Conservation (phyloP, 345 rosid genomes). For the Linum tenue region DNA sequence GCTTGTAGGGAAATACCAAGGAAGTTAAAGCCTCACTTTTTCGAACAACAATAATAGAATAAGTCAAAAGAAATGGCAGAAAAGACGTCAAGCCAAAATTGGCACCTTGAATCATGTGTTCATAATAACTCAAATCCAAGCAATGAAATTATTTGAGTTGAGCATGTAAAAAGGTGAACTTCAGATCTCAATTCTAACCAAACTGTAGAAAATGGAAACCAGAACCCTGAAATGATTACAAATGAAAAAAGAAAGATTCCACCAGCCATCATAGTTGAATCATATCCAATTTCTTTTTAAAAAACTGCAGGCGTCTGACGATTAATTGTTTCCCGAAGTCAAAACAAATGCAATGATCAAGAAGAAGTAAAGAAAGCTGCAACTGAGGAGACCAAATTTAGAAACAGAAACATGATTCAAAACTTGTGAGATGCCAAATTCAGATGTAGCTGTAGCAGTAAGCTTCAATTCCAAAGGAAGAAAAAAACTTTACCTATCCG, state of each 20-base stretch:
- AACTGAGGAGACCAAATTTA: too few species aligned
- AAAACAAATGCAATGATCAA: neutral
- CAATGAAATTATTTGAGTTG: neutral
- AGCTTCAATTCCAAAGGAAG: neutral
- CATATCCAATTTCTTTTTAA: neutral
- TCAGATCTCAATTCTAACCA: neutral
- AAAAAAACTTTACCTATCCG: conserved; percentile 51
- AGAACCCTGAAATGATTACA: neutral
- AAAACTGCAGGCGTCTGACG: too few species aligned
- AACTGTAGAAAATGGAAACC: neutral
- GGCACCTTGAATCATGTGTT: neutral
- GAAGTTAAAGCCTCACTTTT: neutral
- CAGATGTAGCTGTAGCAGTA: neutral
- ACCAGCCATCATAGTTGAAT: neutral
- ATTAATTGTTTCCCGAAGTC: too few species aligned
- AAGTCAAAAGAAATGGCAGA: neutral
- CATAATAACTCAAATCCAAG: neutral
- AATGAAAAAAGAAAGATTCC: neutral
- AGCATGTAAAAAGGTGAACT: neutral
- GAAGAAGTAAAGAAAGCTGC: neutral
- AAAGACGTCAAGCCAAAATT: neutral
- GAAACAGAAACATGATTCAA: too few species aligned
- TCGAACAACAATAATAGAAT: too few species aligned
- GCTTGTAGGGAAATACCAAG: neutral
- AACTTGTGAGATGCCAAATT: too few species aligned